Evolutionary conservation across 2,329 filamentous ascomycete species (phyloP).

Genomic region (Talaromyces verruculosus): DNA sequence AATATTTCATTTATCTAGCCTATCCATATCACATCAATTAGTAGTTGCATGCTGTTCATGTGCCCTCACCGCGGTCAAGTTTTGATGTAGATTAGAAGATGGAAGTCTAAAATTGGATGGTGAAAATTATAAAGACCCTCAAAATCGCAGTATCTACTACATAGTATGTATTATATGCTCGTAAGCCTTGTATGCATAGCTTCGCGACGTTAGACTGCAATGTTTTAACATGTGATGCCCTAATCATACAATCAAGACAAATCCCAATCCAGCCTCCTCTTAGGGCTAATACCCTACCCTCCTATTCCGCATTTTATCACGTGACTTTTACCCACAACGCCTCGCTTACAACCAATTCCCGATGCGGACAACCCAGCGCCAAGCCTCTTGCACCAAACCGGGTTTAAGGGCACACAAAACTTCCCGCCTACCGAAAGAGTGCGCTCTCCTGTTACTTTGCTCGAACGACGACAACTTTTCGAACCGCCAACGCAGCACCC

Average conservation of each 20-base stretch:
- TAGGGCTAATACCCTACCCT: conserved; percentile 4
- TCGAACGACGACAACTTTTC: neutral
- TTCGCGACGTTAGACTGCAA: neutral
- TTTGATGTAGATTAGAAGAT: neutral
- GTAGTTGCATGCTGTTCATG: neutral
- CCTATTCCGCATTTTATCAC: neutral
- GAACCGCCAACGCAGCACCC: neutral
- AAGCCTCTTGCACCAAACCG: conserved; percentile 4
- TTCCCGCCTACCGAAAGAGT: neutral
- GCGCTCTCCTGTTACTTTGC: neutral
- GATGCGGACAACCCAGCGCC: neutral
- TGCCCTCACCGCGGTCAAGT: neutral
- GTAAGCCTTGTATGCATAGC: neutral
- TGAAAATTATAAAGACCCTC: neutral
- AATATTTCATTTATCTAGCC: neutral
- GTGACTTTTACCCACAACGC: neutral
- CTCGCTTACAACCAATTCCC: conserved; percentile 10
- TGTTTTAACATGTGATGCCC: neutral
- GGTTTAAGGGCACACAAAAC: conserved; percentile 15
- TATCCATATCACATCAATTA: neutral
- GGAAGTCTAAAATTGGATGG: neutral
- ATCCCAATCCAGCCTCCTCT: neutral
- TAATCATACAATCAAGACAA: neutral
- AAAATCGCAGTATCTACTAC: neutral
- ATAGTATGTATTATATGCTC: neutral